phyloP scores from a whole-genome alignment of 768 basidiomycete genomes.

The Trametes meyenii region DNA sequence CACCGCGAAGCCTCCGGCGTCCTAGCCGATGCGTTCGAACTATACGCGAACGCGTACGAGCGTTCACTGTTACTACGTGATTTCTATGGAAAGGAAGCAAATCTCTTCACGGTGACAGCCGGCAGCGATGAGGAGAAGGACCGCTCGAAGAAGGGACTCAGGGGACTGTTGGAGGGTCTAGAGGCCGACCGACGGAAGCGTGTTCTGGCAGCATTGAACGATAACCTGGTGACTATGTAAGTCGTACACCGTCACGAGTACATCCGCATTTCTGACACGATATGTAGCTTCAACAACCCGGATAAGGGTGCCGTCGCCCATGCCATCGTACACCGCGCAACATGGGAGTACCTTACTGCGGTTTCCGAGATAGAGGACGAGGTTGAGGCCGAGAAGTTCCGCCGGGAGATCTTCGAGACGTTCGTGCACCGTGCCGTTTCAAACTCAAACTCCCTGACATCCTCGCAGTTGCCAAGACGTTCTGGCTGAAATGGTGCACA shows the following conservation, averaged over 20 bases:
- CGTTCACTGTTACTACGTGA: constrained; percentile 79
- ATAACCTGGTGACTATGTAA: constrained; percentile 75
- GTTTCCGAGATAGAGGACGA: constrained; percentile 60
- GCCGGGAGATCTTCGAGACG: constrained; percentile 82
- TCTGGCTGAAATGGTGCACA: constrained; percentile 92
- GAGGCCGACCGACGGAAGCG: constrained; percentile 68
- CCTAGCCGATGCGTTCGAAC: constrained; percentile 86
- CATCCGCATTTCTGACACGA: not conserved
- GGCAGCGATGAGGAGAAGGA: constrained; percentile 68
- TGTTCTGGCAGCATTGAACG: constrained; percentile 68
- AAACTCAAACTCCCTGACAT: not conserved
- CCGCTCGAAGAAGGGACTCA: constrained; percentile 64
- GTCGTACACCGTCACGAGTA: constrained; percentile 29
- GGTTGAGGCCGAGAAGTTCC: constrained; percentile 69
- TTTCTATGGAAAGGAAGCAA: constrained; percentile 89
- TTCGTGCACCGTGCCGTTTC: constrained; percentile 36
- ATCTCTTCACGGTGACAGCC: constrained; percentile 62
- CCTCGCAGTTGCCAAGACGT: constrained; percentile 73
- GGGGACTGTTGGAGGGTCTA: constrained; percentile 64
- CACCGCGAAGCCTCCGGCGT: constrained; percentile 85
- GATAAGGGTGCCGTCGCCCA: constrained; percentile 90
- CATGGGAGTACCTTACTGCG: constrained; percentile 83
- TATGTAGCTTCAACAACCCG: constrained; percentile 82
- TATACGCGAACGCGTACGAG: constrained; percentile 85
- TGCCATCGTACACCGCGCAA: constrained; percentile 82